phyloP scores from a whole-genome alignment of 257 asterid species.

The Oldenlandia corymbosa region DNA sequence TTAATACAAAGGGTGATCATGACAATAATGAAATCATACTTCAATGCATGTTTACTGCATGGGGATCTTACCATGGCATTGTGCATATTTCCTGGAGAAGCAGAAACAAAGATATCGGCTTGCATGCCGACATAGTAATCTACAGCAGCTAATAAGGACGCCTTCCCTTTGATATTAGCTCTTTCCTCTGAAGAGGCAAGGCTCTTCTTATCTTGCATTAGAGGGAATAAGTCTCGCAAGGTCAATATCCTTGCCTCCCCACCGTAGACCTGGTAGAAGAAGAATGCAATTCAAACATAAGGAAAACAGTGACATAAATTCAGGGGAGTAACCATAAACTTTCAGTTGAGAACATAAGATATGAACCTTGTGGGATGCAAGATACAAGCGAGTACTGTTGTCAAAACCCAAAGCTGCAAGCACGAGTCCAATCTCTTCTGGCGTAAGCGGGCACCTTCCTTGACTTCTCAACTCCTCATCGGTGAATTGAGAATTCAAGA shows the following conservation, averaged over 20 bases:
- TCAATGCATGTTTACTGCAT: not conserved
- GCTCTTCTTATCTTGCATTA: slow-evolving; percentile 90
- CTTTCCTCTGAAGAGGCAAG: slow-evolving; percentile 87
- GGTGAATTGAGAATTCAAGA: slow-evolving; percentile 86
- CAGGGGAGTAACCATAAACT: too few relatives aligned
- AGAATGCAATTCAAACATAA: too few relatives aligned
- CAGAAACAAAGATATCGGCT: slow-evolving; percentile 88
- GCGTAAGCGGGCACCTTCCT: slow-evolving; percentile 97
- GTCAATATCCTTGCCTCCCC: slow-evolving; percentile 90
- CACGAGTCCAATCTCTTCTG: slow-evolving; percentile 94
- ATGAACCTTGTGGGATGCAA: slow-evolving; percentile 91
- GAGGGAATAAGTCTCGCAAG: slow-evolving; percentile 68
- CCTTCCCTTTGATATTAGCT: slow-evolving; percentile 73
- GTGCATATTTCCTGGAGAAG: slow-evolving; percentile 99
- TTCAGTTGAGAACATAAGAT: not conserved
- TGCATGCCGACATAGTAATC: slow-evolving; percentile 96
- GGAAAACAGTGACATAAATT: not conserved
- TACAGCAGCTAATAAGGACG: slow-evolving; percentile 88
- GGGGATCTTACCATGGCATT: slow-evolving; percentile 80
- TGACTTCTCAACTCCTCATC: slow-evolving; percentile 96
- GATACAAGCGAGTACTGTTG: slow-evolving; percentile 80
- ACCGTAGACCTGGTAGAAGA: slow-evolving; percentile 95
- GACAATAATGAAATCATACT: too few relatives aligned
- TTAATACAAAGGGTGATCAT: too few relatives aligned
- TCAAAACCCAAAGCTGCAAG: slow-evolving; percentile 95